A percentile compares a stretch with the other conserved stretches of the same genome.
These are phyloP conservation scores for Selaginella moellendorffii DNA, from an alignment of 75 land plant genomes.

Conservation along the genomic window DNA sequence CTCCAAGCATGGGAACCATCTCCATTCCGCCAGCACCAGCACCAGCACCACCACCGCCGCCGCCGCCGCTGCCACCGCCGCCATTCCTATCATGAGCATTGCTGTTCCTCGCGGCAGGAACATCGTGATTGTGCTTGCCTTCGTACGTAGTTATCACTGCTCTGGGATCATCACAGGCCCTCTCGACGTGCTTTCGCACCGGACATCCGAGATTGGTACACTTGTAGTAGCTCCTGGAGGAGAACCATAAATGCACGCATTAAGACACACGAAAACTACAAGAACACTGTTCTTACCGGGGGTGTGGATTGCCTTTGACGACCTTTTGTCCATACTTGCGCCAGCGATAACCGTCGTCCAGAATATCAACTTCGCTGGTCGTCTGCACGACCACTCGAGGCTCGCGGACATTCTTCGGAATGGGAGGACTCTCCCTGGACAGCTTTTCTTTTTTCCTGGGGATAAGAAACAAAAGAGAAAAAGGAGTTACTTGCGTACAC, in stretches of 20 bases:
- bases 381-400: conserved; percentile 1
- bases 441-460: background rate
- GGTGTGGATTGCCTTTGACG: background rate
- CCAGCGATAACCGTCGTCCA: background rate
- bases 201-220: background rate
- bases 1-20: too few relatives aligned
- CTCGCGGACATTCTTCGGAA: background rate
- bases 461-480: background rate
- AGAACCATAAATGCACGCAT: background rate
- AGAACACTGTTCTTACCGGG: background rate
- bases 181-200: background rate
- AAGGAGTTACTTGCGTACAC: background rate
- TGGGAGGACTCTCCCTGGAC: background rate
- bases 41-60: background rate
- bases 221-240: background rate
- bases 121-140: conserved; percentile 13
- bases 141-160: background rate
- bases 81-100: conserved; percentile 12
- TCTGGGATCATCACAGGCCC: background rate
- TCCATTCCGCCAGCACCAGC: too few relatives aligned
- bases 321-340: background rate
- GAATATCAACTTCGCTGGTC: background rate
- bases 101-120: conserved; percentile 19
- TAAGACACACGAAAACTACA: background rate
- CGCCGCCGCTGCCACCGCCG: background rate